Evolutionary conservation across 257 asterid genomes (phyloP), one percentile per base, ranked within the genome.

Genomic region (Primulina tabacum): DNA sequence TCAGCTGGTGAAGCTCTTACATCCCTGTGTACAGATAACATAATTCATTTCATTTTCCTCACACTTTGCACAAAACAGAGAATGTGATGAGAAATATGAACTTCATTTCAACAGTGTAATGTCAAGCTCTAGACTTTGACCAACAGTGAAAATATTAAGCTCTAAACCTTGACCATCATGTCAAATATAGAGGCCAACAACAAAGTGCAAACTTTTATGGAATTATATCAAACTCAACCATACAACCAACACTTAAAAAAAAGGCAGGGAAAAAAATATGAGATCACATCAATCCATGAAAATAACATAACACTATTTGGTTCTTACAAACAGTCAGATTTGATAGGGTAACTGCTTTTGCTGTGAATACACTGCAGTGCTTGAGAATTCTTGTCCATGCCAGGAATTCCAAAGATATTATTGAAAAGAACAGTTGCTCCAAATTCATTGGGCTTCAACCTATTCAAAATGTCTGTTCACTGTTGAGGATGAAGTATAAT

Each of bases 311-410:
- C 16, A 60, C 62, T 38, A 24, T 60, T 0, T 37, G 71, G 63
- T 77, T 80, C 96, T 91, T 84, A 94, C 99, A 88, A 77, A 79
- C 97, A 94, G 66, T 78, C 70, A 77, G 94, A 79, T 80, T 65
- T 68, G 59, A 47, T 67, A 69, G 62, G 76, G 75, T 71, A 74
- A 67, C 80, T 76, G 60, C 71, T 59, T 64, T 69, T 52, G 68
- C 72, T 60, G 71, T 81, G 92, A 71, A 63, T 53, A 77, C 89
- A 85, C 37, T 77, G 72, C 62, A 43, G 28, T 57, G 77, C 28
- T 69, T 71, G 81, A 65, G 76, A 67, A 73, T 76, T 67, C 71
- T 53, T 65, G 65, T 73, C 74, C 55, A 69, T 59, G 67, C 75
- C 77, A 73, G 69, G 75, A 66, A 82, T 61, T 64, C 87, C 87